Evolutionary conservation across 495 filamentous ascomycete species (phyloP).

Genomic region (Penicillium mononematosum): DNA sequence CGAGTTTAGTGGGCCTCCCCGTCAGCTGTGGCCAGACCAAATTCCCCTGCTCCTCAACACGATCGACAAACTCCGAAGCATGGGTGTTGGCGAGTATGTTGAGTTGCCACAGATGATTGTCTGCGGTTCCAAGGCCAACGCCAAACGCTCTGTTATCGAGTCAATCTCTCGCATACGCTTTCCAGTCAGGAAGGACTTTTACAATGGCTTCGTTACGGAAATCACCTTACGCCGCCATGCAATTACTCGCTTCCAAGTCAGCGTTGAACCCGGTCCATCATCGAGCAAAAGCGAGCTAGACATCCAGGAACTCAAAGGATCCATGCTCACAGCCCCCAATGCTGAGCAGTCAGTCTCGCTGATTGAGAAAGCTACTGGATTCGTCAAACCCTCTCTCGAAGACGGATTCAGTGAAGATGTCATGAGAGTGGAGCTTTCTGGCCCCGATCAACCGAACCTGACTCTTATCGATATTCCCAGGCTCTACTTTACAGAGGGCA

Average conservation of each 20-base stretch:
- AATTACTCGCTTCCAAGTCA: neutral
- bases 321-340: neutral
- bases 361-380: neutral
- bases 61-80: neutral
- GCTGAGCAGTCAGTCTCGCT: neutral
- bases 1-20: neutral
- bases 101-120: constrained; percentile 44
- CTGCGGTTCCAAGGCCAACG: constrained; percentile 57
- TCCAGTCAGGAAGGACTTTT: constrained; percentile 31
- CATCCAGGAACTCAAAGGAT: neutral
- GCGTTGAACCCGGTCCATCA: neutral
- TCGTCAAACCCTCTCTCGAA: neutral
- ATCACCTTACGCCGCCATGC: constrained; percentile 15
- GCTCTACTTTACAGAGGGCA: neutral
- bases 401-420: neutral
- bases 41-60: neutral
- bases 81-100: neutral
- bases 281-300: neutral
- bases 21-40: neutral
- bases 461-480: neutral
- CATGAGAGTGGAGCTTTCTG: neutral
- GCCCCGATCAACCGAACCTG: constrained; percentile 1
- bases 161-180: constrained; percentile 31
- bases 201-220: constrained; percentile 38
- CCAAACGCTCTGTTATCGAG: constrained; percentile 60